Evolutionary conservation across 78 protist genomes (phyloP), one percentile per base, ranked within the genome.

Genomic region (Protostelium mycophagum): DNA sequence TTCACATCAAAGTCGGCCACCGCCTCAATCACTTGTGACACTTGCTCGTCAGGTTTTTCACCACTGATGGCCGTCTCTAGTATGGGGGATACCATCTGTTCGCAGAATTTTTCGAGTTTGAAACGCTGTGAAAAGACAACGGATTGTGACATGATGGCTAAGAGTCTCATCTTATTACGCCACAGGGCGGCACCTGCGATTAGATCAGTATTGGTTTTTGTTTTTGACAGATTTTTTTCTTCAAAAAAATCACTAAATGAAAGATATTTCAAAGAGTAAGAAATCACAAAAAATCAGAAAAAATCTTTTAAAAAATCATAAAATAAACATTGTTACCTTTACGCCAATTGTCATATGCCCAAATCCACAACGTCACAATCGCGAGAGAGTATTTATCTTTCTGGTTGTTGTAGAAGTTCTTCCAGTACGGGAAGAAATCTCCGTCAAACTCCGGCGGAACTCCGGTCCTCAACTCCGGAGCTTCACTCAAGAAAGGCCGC

Each of bases 121-220:
- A 51, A 51, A 25, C 73, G 5, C 16, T 51, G 73, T 5, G 73
- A 51, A 5, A 51, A 5, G 73, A 51, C 5, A 16, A 51, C 73
- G 31, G 73, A 51, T 51, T 51, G 73, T 5, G 73, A 51, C 73
- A 16, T 51, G 73, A 51, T 51, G 73, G 73, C 73, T 51, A 51
- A 51, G 31, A 51, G 73, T 5, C 73, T 5, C 73, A 51, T 51
- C 73, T 51, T 51, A 16, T 51, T 51, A 25, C 73, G 5, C 73
- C 73, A 51, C 73, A 51, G 73, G 73, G 73, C 73, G 31, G 73
- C 73, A 51, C 73, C n/a, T n/a, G n/a, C n/a, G n/a, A n/a, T n/a
- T n/a, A n/a, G n/a, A n/a, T n/a, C n/a, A n/a, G n/a, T n/a, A n/a
- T n/a, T n/a, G n/a, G n/a, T n/a, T n/a, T n/a, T n/a, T n/a, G n/a